Percentiles rank a stretch among this genome's conserved stretches.
These are phyloP conservation scores for Casuarina glauca DNA, from an alignment of 306 rosid genomes.

Conservation along the genomic window DNA sequence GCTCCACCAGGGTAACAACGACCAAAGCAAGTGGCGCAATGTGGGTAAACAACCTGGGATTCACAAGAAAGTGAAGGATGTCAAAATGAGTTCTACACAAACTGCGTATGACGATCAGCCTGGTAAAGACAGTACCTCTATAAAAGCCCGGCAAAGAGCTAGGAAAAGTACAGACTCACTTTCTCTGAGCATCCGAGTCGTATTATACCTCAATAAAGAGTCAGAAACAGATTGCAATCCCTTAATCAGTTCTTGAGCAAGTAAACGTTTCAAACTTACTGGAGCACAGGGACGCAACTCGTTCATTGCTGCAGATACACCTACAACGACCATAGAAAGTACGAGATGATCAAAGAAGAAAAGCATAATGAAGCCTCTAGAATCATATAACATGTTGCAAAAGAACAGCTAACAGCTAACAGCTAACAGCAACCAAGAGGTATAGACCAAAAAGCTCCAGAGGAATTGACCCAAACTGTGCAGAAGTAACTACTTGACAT, in stretches of 20 bases:
- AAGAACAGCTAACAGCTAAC: background rate
- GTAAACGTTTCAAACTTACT: slow-evolving; percentile 72
- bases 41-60: slow-evolving; percentile 75
- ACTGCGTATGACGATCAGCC: slow-evolving; percentile 14
- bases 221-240: slow-evolving; percentile 80
- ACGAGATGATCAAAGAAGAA: background rate
- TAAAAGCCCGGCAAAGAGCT: slow-evolving; percentile 88
- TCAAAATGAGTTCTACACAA: slow-evolving; percentile 1
- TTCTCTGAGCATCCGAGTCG: slow-evolving; percentile 75
- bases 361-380: background rate
- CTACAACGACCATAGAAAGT: slow-evolving; percentile 56
- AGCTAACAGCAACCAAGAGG: slow-evolving; percentile 1
- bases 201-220: slow-evolving; percentile 78
- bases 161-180: slow-evolving; percentile 92
- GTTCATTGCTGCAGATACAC: slow-evolving; percentile 94
- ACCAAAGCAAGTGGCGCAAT: slow-evolving; percentile 90
- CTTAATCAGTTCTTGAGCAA: slow-evolving; percentile 81
- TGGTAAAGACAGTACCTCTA: slow-evolving; percentile 55
- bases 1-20: slow-evolving; percentile 92
- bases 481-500: background rate
- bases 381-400: background rate
- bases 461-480: background rate
- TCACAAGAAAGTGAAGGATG: slow-evolving; percentile 11
- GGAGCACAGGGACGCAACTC: slow-evolving; percentile 99
- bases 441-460: background rate